phyloP scores from a whole-genome alignment of 2,329 filamentous ascomycete genomes.

The Pseudocercospora vitis region DNA sequence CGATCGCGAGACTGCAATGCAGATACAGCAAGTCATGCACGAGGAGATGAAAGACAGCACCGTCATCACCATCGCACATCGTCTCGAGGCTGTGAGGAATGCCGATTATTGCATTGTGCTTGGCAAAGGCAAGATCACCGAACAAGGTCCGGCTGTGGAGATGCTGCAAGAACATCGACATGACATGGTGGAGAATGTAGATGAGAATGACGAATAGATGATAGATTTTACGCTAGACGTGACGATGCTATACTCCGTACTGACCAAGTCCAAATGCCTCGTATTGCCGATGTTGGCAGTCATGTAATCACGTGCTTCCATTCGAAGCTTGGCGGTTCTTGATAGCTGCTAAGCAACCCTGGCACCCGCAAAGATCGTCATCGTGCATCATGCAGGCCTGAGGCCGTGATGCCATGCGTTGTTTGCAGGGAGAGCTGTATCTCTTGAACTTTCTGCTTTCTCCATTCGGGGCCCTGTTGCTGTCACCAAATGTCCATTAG shows the following conservation, averaged over 20 bases:
- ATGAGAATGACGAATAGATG: constrained; percentile 6
- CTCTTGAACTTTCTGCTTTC: no score
- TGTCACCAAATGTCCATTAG: neutral
- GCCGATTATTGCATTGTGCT: constrained; percentile 58
- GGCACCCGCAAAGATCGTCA: constrained; percentile 6
- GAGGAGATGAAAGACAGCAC: constrained; percentile 60
- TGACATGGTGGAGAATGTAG: constrained; percentile 17
- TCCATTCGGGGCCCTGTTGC: neutral
- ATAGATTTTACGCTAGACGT: neutral
- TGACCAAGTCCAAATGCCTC: no score
- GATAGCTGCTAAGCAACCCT: no score
- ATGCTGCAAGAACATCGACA: constrained; percentile 24
- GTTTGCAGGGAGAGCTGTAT: no score
- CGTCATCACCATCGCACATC: constrained; percentile 66
- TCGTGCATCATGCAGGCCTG: constrained; percentile 3
- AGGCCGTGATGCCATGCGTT: neutral
- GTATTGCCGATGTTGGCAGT: no score
- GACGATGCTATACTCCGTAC: no score
- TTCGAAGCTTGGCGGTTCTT: no score
- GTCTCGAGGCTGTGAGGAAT: constrained; percentile 61
- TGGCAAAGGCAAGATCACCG: constrained; percentile 51
- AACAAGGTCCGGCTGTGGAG: constrained; percentile 33
- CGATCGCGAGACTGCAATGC: constrained; percentile 60
- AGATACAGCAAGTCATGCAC: constrained; percentile 56
- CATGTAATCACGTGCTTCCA: no score